Evolutionary conservation across 306 rosid species (phyloP).

Genomic region (Arachis hypogaea): DNA sequence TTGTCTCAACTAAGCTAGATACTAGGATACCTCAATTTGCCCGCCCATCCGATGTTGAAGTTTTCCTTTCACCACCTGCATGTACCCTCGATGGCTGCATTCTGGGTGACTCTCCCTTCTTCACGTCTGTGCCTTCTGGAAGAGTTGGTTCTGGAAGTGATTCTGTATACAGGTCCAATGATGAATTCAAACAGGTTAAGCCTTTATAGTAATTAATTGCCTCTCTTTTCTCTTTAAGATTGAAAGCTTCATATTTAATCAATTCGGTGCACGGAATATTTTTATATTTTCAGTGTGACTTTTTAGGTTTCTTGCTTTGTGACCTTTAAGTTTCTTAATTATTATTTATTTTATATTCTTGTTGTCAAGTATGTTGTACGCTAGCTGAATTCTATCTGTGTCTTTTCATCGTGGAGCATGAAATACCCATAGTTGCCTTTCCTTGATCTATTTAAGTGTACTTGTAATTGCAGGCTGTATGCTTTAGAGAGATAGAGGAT

Average conservation of each 20-base stretch:
- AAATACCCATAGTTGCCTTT: constrained; percentile 21
- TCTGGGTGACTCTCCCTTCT: constrained; percentile 92
- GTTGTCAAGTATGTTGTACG: constrained; percentile 4
- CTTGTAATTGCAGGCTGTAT: constrained; percentile 66
- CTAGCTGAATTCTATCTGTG: not conserved
- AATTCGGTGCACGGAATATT: not conserved
- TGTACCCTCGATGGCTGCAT: constrained; percentile 84
- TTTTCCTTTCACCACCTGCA: constrained; percentile 88
- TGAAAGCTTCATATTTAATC: constrained; percentile 8
- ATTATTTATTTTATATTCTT: not conserved
- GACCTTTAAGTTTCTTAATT: constrained; percentile 1
- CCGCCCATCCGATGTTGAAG: constrained; percentile 90
- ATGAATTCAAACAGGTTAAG: constrained; percentile 88
- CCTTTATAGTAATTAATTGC: not conserved
- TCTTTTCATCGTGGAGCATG: constrained; percentile 7
- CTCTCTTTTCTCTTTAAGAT: constrained; percentile 1
- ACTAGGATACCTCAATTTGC: constrained; percentile 98
- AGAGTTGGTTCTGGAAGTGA: constrained; percentile 88
- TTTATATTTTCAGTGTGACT: constrained; percentile 19
- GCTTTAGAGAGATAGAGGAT: constrained; percentile 84
- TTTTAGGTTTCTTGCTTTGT: constrained; percentile 13
- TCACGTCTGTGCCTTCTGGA: constrained; percentile 96
- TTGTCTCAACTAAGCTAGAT: constrained; percentile 95
- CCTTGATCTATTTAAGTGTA: constrained; percentile 34
- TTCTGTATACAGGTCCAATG: constrained; percentile 72